Percentiles rank a stretch among this genome's conserved stretches.
phyloP scores from a whole-genome alignment of 371 early-diverging fungal species.

The Rhizopus sp. region DNA sequence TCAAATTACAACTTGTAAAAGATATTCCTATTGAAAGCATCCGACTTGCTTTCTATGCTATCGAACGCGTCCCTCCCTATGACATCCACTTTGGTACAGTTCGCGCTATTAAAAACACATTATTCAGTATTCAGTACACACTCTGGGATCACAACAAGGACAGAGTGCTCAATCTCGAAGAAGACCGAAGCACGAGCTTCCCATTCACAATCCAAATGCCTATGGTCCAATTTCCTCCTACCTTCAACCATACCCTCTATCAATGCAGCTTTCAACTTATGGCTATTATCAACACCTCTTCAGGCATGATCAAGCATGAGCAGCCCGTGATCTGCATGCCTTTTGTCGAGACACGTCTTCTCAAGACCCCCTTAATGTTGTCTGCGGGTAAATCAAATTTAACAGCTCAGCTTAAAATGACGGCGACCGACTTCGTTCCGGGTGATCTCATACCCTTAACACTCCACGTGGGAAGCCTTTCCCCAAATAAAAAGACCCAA shows the following conservation, averaged over 20 bases:
- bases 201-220: slow-evolving; percentile 29
- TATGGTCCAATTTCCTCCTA: slow-evolving; percentile 25
- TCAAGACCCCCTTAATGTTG: slow-evolving; percentile 14
- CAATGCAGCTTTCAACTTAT: slow-evolving; percentile 16
- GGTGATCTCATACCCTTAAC: slow-evolving; percentile 13
- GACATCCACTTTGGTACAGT: slow-evolving; percentile 7
- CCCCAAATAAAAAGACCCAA: neutral
- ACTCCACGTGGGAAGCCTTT: slow-evolving; percentile 3
- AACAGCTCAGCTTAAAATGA: slow-evolving; percentile 9
- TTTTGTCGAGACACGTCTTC: slow-evolving; percentile 20
- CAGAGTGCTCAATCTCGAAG: neutral
- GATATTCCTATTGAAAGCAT: slow-evolving; percentile 8
- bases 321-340: slow-evolving; percentile 19
- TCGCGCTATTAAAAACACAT: neutral
- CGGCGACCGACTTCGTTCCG: slow-evolving; percentile 15
- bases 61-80: slow-evolving; percentile 17
- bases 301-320: slow-evolving; percentile 3
- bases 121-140: slow-evolving; percentile 13
- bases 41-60: slow-evolving; percentile 19
- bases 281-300: slow-evolving; percentile 13
- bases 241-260: slow-evolving; percentile 5
- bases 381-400: slow-evolving; percentile 10
- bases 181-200: neutral
- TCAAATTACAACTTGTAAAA: slow-evolving; percentile 11
- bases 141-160: slow-evolving; percentile 12